Percentiles rank a stretch among this genome's conserved stretches.
These are phyloP conservation scores for Davidsoniella australis DNA, from an alignment of 2,329 filamentous ascomycete species.

Conservation along the genomic window DNA sequence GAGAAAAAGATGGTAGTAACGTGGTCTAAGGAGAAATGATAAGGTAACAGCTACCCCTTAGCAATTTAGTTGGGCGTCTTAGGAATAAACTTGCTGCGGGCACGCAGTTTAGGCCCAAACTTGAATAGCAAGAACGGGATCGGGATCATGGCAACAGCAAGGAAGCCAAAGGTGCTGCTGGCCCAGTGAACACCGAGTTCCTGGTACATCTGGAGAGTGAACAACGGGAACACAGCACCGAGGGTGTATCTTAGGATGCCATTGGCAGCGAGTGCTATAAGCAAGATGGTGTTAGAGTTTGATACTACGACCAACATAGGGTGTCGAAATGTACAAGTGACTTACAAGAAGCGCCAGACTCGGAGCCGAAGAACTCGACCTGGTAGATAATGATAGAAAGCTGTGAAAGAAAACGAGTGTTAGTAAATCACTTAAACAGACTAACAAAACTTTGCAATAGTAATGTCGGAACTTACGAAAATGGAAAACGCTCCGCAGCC, in stretches of 20 bases:
- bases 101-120: constrained; percentile 26
- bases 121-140: constrained; percentile 36
- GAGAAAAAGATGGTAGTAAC: neutral
- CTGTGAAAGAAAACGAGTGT: constrained; percentile 11
- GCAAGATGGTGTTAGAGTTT: constrained; percentile 33
- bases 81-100: constrained; percentile 4
- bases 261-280: constrained; percentile 43
- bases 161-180: constrained; percentile 28
- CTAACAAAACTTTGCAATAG: neutral
- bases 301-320: neutral
- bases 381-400: constrained; percentile 14
- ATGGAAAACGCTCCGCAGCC: constrained; percentile 43
- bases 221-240: constrained; percentile 41
- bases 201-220: constrained; percentile 38
- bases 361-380: constrained; percentile 14
- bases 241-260: constrained; percentile 37
- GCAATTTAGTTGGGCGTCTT: neutral
- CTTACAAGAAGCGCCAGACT: constrained; percentile 13
- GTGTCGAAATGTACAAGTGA: neutral
- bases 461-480: constrained; percentile 25
- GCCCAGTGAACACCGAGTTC: constrained; percentile 30
- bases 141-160: constrained; percentile 30
- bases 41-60: neutral
- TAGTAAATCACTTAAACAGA: neutral
- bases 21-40: neutral